These are phyloP conservation scores for Patellaria atrata DNA, from an alignment of 495 filamentous ascomycete species.

Conservation along the genomic window DNA sequence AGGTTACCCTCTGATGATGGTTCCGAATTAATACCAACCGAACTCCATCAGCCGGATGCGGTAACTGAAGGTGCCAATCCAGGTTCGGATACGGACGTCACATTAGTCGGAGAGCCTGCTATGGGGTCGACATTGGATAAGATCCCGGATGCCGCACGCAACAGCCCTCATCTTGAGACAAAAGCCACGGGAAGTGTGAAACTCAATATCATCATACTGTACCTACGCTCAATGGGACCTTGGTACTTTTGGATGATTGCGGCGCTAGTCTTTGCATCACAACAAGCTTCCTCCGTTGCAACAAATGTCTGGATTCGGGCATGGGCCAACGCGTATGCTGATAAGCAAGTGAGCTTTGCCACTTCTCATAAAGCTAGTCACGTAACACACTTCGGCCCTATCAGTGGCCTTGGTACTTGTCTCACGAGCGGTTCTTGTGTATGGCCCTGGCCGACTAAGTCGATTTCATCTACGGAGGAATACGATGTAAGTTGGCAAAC, in stretches of 20 bases:
- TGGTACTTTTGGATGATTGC: conserved; percentile 90
- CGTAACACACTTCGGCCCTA: conserved; percentile 24
- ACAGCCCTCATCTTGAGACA: conserved; percentile 41
- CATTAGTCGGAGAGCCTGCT: no score
- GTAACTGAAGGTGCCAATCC: conserved; percentile 24
- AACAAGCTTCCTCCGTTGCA: conserved; percentile 71
- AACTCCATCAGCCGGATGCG: conserved; percentile 22
- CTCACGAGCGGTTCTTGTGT: conserved; percentile 28
- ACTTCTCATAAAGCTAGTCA: conserved; percentile 18
- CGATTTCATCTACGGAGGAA: background rate
- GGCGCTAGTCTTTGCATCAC: conserved; percentile 53
- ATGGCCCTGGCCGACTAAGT: conserved; percentile 27
- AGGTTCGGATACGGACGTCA: background rate
- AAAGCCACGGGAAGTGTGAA: conserved; percentile 79
- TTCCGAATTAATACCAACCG: conserved; percentile 22
- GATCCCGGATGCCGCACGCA: conserved; percentile 25
- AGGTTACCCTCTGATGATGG: conserved; percentile 54
- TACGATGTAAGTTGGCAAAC: conserved; percentile 12
- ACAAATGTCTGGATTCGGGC: conserved; percentile 88
- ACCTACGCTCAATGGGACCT: conserved; percentile 74
- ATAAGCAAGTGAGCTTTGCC: conserved; percentile 14
- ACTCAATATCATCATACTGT: conserved; percentile 68
- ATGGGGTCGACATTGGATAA: conserved; percentile 24
- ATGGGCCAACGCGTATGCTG: conserved; percentile 57
- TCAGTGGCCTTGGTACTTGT: conserved; percentile 23